A percentile compares a stretch with the other conserved stretches of the same genome.
Conservation (phyloP, 2,329 filamentous ascomycete genomes). For the Eutypa lata region DNA sequence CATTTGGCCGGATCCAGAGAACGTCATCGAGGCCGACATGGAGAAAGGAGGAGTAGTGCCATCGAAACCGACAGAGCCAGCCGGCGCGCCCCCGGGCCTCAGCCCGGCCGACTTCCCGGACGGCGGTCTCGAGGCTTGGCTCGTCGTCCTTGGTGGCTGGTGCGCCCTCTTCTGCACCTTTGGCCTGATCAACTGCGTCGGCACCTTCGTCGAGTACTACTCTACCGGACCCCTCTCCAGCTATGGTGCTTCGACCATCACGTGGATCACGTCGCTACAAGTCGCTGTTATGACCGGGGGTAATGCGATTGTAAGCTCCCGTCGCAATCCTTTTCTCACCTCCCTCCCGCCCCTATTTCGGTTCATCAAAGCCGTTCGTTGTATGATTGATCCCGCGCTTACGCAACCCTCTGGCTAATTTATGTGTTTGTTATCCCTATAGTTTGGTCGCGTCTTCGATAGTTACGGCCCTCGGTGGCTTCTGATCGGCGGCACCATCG, state of each 20-base stretch:
- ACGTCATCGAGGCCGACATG: constrained; percentile 29
- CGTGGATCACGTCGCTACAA: constrained; percentile 57
- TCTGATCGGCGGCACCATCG: constrained; percentile 46
- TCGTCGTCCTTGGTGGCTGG: constrained; percentile 49
- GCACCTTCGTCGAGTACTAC: constrained; percentile 59
- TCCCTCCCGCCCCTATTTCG: constrained; percentile 31
- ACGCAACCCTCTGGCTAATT: too few species aligned
- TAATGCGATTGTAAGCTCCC: constrained; percentile 36
- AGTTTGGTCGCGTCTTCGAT: constrained; percentile 54
- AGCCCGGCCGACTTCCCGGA: constrained; percentile 56
- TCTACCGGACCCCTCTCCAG: constrained; percentile 40
- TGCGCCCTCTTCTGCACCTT: constrained; percentile 36
- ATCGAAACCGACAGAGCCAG: constrained; percentile 1
- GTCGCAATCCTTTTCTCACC: constrained; percentile 23
- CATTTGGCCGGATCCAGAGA: constrained; percentile 27
- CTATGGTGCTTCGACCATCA: constrained; percentile 48
- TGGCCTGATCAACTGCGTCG: constrained; percentile 39
- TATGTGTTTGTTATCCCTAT: too few species aligned
- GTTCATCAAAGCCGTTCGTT: too few species aligned
- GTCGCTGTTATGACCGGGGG: constrained; percentile 43
- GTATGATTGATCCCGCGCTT: too few species aligned
- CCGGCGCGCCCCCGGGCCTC: constrained; percentile 27
- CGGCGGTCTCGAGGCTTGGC: constrained; percentile 55
- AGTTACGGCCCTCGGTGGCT: constrained; percentile 56
- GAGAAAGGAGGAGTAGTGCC: constrained; percentile 25